Evolutionary conservation across 2,329 filamentous ascomycete genomes (phyloP).

Genomic region (Akanthomyces lecanii): DNA sequence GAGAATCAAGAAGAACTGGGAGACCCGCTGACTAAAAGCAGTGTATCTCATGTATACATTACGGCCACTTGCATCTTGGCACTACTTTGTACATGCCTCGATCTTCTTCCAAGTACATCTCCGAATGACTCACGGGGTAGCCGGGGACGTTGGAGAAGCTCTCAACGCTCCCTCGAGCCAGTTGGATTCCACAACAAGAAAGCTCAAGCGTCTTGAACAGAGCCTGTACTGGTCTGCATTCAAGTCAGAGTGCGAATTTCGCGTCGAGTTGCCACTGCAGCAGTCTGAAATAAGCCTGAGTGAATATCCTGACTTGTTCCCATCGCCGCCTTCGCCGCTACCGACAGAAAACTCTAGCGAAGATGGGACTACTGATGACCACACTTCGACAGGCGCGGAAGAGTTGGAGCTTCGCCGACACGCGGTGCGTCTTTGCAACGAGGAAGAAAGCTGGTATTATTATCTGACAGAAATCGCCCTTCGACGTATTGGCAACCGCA

Average conservation of each 20-base stretch:
- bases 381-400: slow-evolving; percentile 13
- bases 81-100: slow-evolving; percentile 31
- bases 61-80: slow-evolving; percentile 34
- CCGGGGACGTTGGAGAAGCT: slow-evolving; percentile 17
- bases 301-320: slow-evolving; percentile 31
- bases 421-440: slow-evolving; percentile 22
- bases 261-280: slow-evolving; percentile 35
- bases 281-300: slow-evolving; percentile 32
- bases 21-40: slow-evolving; percentile 1
- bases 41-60: slow-evolving; percentile 39
- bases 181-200: slow-evolving; percentile 15
- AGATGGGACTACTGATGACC: background rate
- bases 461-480: slow-evolving; percentile 41
- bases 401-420: slow-evolving; percentile 20
- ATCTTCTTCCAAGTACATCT: slow-evolving; percentile 33
- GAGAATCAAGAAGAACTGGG: no score
- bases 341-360: background rate
- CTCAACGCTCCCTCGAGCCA: slow-evolving; percentile 11
- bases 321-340: slow-evolving; percentile 24
- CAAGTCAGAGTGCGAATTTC: slow-evolving; percentile 39
- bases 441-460: slow-evolving; percentile 40
- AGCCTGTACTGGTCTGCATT: slow-evolving; percentile 41
- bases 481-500: slow-evolving; percentile 38
- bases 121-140: slow-evolving; percentile 21
- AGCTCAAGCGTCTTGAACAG: slow-evolving; percentile 32